Percentiles rank a stretch among this genome's conserved stretches.
phyloP scores from a whole-genome alignment of 345 rosid species.

The Brassica cretica region DNA sequence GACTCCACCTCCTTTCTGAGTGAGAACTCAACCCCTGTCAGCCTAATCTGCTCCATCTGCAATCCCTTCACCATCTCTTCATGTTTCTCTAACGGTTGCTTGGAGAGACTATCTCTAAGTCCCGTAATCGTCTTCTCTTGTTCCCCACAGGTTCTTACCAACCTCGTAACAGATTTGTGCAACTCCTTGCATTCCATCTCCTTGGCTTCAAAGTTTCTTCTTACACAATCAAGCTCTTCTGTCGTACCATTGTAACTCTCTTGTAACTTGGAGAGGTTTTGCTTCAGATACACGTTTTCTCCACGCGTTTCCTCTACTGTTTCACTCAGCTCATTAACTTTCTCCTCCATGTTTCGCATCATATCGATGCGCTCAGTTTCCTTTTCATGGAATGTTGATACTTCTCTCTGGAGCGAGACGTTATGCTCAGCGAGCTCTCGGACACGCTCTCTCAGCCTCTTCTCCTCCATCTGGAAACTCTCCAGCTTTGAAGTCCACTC shows the following conservation, averaged over 20 bases:
- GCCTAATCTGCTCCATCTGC: conserved; percentile 78
- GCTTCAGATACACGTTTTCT: conserved; percentile 54
- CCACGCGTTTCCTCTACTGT: conserved; percentile 49
- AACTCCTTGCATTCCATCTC: conserved; percentile 81
- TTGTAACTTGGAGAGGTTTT: conserved; percentile 50
- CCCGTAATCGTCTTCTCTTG: conserved; percentile 86
- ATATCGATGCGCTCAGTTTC: conserved; percentile 63
- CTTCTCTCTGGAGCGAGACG: conserved; percentile 88
- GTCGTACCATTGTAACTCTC: conserved; percentile 50
- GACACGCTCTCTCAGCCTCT: conserved; percentile 87
- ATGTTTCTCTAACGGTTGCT: conserved; percentile 35
- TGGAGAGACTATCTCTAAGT: conserved; percentile 51
- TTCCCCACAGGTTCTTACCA: conserved; percentile 66
- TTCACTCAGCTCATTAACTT: conserved; percentile 51
- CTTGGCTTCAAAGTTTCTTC: conserved; percentile 73
- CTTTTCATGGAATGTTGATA: conserved; percentile 66
- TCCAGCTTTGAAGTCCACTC: conserved; percentile 83
- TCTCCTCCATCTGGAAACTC: conserved; percentile 70
- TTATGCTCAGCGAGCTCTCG: conserved; percentile 96
- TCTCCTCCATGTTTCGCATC: conserved; percentile 56
- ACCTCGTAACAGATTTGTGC: conserved; percentile 60
- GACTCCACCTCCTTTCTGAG: conserved; percentile 75
- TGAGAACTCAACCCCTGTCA: conserved; percentile 76
- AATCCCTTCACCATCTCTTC: conserved; percentile 46
- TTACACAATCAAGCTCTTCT: conserved; percentile 50